Evolutionary conservation across 768 basidiomycete species (phyloP).

Genomic region (Dentipellis fragilis): DNA sequence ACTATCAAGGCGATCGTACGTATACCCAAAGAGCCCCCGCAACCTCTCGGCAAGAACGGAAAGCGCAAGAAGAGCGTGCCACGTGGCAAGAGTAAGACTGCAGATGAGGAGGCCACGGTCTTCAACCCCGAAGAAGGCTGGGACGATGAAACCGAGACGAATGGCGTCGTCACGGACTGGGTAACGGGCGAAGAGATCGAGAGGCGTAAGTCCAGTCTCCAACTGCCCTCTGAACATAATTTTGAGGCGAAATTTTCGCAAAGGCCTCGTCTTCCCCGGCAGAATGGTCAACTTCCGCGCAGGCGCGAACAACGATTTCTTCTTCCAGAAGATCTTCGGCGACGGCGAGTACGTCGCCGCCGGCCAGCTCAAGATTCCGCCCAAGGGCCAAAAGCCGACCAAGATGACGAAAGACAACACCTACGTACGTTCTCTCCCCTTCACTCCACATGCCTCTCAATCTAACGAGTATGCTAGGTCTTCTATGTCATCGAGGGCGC

Average conservation of each 20-base stretch:
- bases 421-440: slow-evolving; percentile 43
- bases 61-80: slow-evolving; percentile 24
- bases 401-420: slow-evolving; percentile 92
- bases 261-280: slow-evolving; percentile 75
- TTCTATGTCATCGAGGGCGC: slow-evolving; percentile 85
- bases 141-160: slow-evolving; percentile 68
- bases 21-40: slow-evolving; percentile 38
- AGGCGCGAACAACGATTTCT: slow-evolving; percentile 60
- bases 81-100: slow-evolving; percentile 28
- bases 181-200: slow-evolving; percentile 47
- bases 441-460: slow-evolving; percentile 16
- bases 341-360: slow-evolving; percentile 89
- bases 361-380: slow-evolving; percentile 77
- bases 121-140: slow-evolving; percentile 55
- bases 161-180: slow-evolving; percentile 62
- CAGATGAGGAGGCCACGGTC: slow-evolving; percentile 34
- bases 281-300: slow-evolving; percentile 53
- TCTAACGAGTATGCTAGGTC: slow-evolving; percentile 29
- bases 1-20: slow-evolving; percentile 58
- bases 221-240: background rate
- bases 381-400: slow-evolving; percentile 69
- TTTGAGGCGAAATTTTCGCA: background rate
- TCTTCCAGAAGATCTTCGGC: slow-evolving; percentile 85
- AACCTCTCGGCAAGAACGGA: slow-evolving; percentile 31
- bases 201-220: slow-evolving; percentile 47